Evolutionary conservation across 225 moss, liverwort and hornwort species (phyloP).

Genomic region (Pseudoscleropodium purum): DNA sequence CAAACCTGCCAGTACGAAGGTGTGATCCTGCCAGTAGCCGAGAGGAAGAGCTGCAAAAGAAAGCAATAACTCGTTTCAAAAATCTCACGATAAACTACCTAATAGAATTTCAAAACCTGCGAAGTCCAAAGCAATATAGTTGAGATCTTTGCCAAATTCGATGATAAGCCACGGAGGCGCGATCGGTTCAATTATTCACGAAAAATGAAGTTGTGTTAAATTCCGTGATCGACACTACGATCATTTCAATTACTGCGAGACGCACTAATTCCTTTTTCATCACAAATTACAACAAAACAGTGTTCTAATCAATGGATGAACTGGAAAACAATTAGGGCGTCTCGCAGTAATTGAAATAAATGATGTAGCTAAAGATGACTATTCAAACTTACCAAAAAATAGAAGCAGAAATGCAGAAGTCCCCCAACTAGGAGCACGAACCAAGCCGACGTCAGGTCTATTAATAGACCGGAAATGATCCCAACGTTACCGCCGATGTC

Average conservation of each 20-base stretch:
- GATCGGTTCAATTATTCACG: background rate
- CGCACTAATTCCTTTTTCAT: background rate
- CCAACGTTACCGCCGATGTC: constrained; percentile 97
- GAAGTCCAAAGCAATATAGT: background rate
- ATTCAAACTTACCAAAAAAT: constrained; percentile 55
- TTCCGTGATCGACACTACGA: background rate
- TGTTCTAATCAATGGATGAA: background rate
- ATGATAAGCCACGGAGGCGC: background rate
- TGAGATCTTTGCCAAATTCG: background rate
- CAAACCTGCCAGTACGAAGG: constrained; percentile 88
- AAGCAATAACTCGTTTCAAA: background rate
- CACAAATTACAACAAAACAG: background rate
- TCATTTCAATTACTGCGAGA: background rate
- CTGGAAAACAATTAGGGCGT: background rate
- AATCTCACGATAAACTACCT: background rate
- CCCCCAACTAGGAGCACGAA: constrained; percentile 96
- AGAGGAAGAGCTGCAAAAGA: constrained; percentile 77
- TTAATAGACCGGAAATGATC: constrained; percentile 89
- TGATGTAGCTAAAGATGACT: background rate
- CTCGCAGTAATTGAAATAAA: background rate
- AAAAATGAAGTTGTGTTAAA: background rate
- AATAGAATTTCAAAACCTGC: background rate
- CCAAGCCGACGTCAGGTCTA: constrained; percentile 92
- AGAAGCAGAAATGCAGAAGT: constrained; percentile 77
- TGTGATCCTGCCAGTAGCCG: constrained; percentile 79